phyloP scores from a whole-genome alignment of 257 asterid species.

The Rubia yunnanensis region DNA sequence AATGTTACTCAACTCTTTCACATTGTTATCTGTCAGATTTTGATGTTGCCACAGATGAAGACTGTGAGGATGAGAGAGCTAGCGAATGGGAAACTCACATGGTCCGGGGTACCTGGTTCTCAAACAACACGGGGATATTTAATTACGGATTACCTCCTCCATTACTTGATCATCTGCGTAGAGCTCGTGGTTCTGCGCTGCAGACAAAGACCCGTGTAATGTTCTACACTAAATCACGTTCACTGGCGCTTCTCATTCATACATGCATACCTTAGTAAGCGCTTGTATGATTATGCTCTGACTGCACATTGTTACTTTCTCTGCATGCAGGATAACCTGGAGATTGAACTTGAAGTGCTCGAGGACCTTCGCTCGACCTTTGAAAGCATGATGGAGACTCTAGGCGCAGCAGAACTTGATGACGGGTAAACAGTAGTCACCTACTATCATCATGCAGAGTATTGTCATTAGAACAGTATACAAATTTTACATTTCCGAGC shows the following conservation, averaged over 20 bases:
- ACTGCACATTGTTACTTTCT: conserved; percentile 9
- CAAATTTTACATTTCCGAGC: neutral
- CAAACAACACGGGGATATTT: conserved; percentile 51
- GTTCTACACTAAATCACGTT: neutral
- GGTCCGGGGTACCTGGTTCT: conserved; percentile 91
- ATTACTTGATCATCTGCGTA: conserved; percentile 53
- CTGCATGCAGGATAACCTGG: conserved; percentile 47
- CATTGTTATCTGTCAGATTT: conserved; percentile 38
- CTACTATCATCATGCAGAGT: neutral
- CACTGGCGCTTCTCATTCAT: neutral
- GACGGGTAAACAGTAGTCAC: conserved; percentile 36
- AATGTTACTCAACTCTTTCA: neutral
- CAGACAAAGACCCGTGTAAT: conserved; percentile 36
- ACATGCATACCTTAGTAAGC: conserved; percentile 5
- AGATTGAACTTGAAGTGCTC: conserved; percentile 53
- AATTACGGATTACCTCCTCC: conserved; percentile 73
- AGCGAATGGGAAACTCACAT: conserved; percentile 64
- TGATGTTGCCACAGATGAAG: conserved; percentile 39
- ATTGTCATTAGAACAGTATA: neutral
- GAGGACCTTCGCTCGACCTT: conserved; percentile 47
- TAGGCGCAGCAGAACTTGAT: conserved; percentile 40
- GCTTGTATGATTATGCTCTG: too few species aligned
- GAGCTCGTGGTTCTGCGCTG: conserved; percentile 31
- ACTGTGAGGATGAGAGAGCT: conserved; percentile 18
- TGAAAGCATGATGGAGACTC: conserved; percentile 52